These are phyloP conservation scores for Patellifolia procumbens DNA, from an alignment of 179 eudicot genomes.

Conservation along the genomic window DNA sequence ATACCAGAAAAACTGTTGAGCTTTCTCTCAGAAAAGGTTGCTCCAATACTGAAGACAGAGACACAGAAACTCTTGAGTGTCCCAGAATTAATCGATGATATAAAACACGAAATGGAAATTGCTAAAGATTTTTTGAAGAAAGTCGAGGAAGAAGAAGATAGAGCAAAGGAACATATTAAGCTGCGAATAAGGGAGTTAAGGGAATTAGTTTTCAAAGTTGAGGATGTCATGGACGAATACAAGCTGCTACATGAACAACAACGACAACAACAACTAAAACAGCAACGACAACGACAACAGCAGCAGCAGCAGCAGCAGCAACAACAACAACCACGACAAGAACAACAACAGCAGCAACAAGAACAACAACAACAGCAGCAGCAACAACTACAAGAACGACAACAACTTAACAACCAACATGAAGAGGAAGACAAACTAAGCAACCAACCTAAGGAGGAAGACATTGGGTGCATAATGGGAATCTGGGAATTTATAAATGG, in stretches of 20 bases:
- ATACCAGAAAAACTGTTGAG: conserved; percentile 3
- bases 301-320: too few relatives aligned
- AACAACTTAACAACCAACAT: too few relatives aligned
- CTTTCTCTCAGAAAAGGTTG: conserved; percentile 9
- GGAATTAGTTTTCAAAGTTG: conserved; percentile 11
- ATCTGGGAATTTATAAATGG: background rate
- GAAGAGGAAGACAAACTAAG: background rate
- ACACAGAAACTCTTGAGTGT: conserved; percentile 1
- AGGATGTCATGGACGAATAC: conserved; percentile 9
- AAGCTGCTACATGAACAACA: too few relatives aligned
- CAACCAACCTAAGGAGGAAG: background rate
- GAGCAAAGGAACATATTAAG: background rate
- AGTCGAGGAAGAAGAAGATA: background rate
- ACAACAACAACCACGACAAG: too few relatives aligned
- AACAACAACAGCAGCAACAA: too few relatives aligned
- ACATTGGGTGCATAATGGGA: background rate
- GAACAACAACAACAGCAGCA: too few relatives aligned
- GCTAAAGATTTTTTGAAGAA: conserved; percentile 1
- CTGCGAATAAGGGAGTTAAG: background rate
- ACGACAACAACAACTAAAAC: too few relatives aligned
- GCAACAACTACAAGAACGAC: too few relatives aligned
- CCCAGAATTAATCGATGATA: conserved; percentile 1
- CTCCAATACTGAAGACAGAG: background rate
- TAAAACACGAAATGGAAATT: background rate
- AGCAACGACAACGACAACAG: too few relatives aligned